These are phyloP conservation scores for Quercus agrifolia DNA, from an alignment of 306 rosid species.

Conservation along the genomic window DNA sequence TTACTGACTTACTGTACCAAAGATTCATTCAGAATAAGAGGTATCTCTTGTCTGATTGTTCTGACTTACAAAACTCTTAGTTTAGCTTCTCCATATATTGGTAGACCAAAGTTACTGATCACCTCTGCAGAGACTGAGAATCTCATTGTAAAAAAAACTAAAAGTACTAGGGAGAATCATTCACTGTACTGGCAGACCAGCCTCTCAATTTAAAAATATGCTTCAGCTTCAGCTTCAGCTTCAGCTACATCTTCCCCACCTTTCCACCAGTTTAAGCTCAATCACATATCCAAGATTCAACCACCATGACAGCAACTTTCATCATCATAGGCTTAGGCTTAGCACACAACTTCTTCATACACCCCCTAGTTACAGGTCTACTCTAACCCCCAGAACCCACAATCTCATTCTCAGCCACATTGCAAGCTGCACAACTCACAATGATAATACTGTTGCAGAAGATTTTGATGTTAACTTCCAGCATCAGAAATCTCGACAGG, in stretches of 20 bases:
- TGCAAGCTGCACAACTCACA: not conserved
- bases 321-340: not conserved
- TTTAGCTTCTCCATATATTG: too few relatives aligned
- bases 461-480: not conserved
- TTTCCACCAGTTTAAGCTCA: not conserved
- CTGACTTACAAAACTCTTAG: too few relatives aligned
- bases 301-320: not conserved
- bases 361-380: not conserved
- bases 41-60: too few relatives aligned
- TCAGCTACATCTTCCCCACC: constrained; percentile 12
- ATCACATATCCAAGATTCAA: constrained; percentile 6
- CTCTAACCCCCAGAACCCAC: not conserved
- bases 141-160: too few relatives aligned
- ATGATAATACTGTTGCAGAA: not conserved
- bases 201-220: too few relatives aligned
- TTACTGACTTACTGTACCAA: too few relatives aligned
- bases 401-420: not conserved
- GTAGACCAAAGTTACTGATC: too few relatives aligned
- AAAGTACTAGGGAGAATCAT: too few relatives aligned
- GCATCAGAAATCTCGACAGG: not conserved
- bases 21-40: too few relatives aligned
- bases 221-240: not conserved
- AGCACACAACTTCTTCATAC: not conserved
- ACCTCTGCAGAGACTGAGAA: too few relatives aligned
- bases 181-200: too few relatives aligned